Conservation (phyloP, 164 flowering plant species). For the Amborella trichopoda region DNA sequence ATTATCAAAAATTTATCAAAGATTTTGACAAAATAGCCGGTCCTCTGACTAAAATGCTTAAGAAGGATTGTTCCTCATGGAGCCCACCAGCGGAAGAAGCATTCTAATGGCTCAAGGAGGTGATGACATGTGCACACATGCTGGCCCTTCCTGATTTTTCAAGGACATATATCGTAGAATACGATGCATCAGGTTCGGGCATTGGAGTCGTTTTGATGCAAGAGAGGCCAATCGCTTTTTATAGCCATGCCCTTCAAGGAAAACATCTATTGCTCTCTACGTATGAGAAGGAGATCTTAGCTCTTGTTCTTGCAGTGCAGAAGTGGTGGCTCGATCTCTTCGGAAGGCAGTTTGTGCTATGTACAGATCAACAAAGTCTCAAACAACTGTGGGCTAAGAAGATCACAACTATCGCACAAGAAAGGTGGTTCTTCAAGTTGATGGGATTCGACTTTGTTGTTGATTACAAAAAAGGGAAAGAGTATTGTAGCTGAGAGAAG, state of each 20-base stretch:
- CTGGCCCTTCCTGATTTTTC: conserved; percentile 1
- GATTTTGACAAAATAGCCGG: background rate
- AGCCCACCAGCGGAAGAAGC: background rate
- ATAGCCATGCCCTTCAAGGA: no score
- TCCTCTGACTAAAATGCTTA: background rate
- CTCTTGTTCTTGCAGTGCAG: no score
- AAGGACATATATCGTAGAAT: background rate
- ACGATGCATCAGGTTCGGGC: no score
- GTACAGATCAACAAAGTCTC: background rate
- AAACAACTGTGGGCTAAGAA: background rate
- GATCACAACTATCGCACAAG: background rate
- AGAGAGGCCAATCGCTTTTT: no score
- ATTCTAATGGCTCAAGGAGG: background rate
- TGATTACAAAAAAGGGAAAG: background rate
- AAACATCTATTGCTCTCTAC: no score
- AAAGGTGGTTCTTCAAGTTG: background rate
- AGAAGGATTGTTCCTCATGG: background rate
- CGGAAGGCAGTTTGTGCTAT: background rate
- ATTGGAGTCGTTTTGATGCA: no score
- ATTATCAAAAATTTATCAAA: background rate
- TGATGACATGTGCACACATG: background rate
- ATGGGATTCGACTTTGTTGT: background rate
- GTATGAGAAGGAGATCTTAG: no score
- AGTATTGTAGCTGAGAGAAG: background rate
- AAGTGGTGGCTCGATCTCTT: background rate